These are phyloP conservation scores for Vachellia collinsii DNA, from an alignment of 306 rosid species.

Conservation along the genomic window DNA sequence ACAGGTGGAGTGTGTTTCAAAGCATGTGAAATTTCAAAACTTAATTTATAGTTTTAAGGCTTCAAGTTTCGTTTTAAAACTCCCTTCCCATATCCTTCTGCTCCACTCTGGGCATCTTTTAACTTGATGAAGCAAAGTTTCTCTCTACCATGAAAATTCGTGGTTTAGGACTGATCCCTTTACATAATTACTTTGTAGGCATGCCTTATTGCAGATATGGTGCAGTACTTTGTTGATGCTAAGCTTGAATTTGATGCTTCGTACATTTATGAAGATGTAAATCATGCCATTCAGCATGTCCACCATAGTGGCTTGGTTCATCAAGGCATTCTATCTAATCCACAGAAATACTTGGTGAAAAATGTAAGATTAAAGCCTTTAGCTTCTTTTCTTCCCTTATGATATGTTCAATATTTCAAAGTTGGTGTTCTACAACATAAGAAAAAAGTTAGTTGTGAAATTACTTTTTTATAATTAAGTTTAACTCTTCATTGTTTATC, in stretches of 20 bases:
- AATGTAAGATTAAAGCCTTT: constrained; percentile 64
- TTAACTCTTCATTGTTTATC: constrained; percentile 23
- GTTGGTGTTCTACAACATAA: constrained; percentile 29
- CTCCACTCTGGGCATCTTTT: constrained; percentile 18
- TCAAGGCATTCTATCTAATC: constrained; percentile 74
- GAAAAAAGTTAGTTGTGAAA: constrained; percentile 15
- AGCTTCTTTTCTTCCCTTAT: neutral
- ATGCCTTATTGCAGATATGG: constrained; percentile 96
- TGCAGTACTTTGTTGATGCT: constrained; percentile 91
- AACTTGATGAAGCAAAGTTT: constrained; percentile 15
- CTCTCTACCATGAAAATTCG: constrained; percentile 17
- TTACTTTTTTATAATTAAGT: constrained; percentile 31
- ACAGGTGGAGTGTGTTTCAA: constrained; percentile 7
- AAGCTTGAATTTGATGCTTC: constrained; percentile 91
- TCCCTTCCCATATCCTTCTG: constrained; percentile 34
- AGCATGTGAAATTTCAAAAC: constrained; percentile 15
- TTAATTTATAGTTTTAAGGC: constrained; percentile 3
- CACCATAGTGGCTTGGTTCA: constrained; percentile 92
- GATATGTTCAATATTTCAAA: constrained; percentile 32
- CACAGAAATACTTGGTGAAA: constrained; percentile 73
- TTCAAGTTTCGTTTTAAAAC: constrained; percentile 24
- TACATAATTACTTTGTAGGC: constrained; percentile 63
- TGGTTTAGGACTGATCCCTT: constrained; percentile 34
- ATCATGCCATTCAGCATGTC: constrained; percentile 88
- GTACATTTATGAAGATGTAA: constrained; percentile 88